Evolutionary conservation across 306 rosid species (phyloP), one percentile per base, ranked within the genome.

Genomic region (Notholithocarpus densiflorus): DNA sequence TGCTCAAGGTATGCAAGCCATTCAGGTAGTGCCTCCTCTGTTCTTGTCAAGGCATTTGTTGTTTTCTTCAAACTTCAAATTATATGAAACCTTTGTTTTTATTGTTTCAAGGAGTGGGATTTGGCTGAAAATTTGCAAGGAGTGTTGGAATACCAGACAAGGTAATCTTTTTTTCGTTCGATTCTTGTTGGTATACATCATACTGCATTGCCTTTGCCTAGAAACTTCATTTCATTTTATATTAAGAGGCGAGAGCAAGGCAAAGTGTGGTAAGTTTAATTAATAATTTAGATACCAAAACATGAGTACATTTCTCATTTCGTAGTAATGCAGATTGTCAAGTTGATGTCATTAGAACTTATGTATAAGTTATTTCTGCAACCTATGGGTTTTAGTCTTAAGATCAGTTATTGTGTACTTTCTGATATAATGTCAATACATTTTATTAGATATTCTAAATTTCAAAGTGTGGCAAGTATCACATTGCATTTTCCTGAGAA

Each of bases 81-180:
- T 77, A 53, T 70, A 68, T 80, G 76, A 59, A 73, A 48, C 73
- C 52, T 51, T 59, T 73, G 23, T 79, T 76, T 76, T 75, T 85
- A 26, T 74, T 73, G 70, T 60, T 84, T 84, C 14, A 24, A 92
- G 99, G 99, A 95, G 85, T 95, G 98, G 99, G 99, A 95, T 74
- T 91, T 95, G 91, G 99, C 62, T 76, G 99, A 95, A 84, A 95
- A 93, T 86, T 82, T 84, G 79, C 99, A 91, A 82, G 99, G 99
- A 87, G 90, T 90, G 54, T 68, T 95, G 86, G 99, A 95, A 89
- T 95, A 90, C 89, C 99, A 95, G 88, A 95, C 99, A 77, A 89
- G 97, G 98, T 95, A 89, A 83, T 62, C 52, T 83, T 84, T 71
- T 45, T 60, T 11, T 13, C 64, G 74, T 84, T 78, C 62, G 31